Conservation (phyloP, 2,329 filamentous ascomycete genomes). For the Mollisiaceae sp. region DNA sequence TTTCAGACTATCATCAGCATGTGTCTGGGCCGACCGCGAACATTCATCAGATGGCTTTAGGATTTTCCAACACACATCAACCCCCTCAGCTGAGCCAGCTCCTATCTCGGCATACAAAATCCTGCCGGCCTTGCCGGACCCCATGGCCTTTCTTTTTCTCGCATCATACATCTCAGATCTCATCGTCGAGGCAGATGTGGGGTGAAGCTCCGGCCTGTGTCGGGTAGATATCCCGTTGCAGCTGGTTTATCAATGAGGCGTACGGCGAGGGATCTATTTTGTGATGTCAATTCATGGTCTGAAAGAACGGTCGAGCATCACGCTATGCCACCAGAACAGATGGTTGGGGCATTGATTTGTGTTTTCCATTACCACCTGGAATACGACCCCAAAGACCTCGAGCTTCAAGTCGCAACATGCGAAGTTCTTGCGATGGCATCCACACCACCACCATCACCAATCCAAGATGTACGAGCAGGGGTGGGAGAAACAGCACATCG, state of each 20-base stretch:
- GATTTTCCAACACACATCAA: background rate
- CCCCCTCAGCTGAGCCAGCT: slow-evolving; percentile 1
- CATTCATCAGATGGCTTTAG: background rate
- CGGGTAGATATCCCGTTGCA: slow-evolving; percentile 14
- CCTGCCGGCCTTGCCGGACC: slow-evolving; percentile 13
- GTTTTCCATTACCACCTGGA: slow-evolving; percentile 1
- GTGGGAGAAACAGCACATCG: slow-evolving; percentile 38
- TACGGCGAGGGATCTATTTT: slow-evolving; percentile 2
- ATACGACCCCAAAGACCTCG: background rate
- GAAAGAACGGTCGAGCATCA: background rate
- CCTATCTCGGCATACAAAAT: background rate
- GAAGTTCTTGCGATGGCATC: slow-evolving; percentile 3
- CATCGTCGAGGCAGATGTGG: slow-evolving; percentile 17
- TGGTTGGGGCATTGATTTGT: background rate
- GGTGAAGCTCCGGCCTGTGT: slow-evolving; percentile 14
- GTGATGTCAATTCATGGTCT: background rate
- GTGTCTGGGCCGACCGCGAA: background rate
- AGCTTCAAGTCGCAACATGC: background rate
- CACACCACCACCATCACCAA: slow-evolving; percentile 5
- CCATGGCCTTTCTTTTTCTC: slow-evolving; percentile 15
- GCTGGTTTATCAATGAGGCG: slow-evolving; percentile 2
- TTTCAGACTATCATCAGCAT: background rate
- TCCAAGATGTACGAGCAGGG: slow-evolving; percentile 13
- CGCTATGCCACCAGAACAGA: background rate
- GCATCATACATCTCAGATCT: background rate